Base-by-base conservation (phyloP, 768 basidiomycete genomes). In the Tremella yokohamensis region DNA sequence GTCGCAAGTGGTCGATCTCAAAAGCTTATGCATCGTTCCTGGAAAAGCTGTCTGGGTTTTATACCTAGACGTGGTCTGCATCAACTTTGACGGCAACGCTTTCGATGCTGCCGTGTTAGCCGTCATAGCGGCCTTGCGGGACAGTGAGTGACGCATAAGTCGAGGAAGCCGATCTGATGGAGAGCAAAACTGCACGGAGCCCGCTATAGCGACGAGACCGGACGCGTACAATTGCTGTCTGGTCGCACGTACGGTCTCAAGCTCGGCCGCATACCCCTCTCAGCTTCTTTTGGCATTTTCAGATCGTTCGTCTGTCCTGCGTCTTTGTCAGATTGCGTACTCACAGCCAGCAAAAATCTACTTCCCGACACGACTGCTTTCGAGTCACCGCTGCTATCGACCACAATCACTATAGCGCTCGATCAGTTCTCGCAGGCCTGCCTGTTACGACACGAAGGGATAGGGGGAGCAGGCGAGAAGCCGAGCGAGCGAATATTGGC, bases 81-180 rank as follows among this genome's bases (percentile, higher is more conserved):
- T 99, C 63, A 98, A 96, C 78, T 96, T 94, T 72, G 93, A 98
- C 73, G 96, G 96, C 4, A 98, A 97, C 70, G 87, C 82, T 1
- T 90, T 93, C 58, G 96, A 99, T 64, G 90, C 96, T 0, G 82
- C 89, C 0, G 80, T 97, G 9, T 73, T 97, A 19, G 90, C 90
- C 0, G 88, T 93, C 81, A 83, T 91, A 49, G 85, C 87, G 8
- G 92, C 94, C 4, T 79, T 98, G 44, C 82, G 80, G 73, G 90
- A 91, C 60, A 87, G 92, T 94, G 65, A 49, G 88, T 70, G 19
- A 15, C 2, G 12, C 2, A 47, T 26, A 40, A 16, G 1, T 4
- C 16, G 6, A 22, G 11, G n/a, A 79, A 1, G 34, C 51, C 42
- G 29, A 13, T 18, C 8, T n/a, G 8, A 8, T 37, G 3, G 12